Conservation (phyloP, 768 basidiomycete species). For the Coprinopsis sp. region DNA sequence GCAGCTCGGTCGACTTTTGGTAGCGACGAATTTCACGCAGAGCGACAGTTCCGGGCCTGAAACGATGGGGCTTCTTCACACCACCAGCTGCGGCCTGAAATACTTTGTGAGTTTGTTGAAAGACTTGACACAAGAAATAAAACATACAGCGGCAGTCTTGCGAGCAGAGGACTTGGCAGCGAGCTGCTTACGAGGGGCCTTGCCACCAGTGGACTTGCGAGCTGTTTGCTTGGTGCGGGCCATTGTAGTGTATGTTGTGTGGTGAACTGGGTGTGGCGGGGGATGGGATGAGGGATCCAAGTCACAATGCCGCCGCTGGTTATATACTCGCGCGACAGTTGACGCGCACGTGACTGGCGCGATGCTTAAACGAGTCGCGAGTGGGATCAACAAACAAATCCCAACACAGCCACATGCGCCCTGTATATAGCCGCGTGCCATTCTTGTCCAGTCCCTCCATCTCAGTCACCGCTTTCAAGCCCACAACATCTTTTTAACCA, state of each 20-base stretch:
- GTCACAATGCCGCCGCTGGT: constrained; percentile 10
- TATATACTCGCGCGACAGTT: constrained; percentile 30
- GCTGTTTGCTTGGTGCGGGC: constrained; percentile 85
- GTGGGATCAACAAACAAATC: constrained; percentile 43
- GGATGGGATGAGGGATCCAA: constrained; percentile 11
- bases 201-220: constrained; percentile 84
- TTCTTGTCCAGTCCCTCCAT: constrained; percentile 8
- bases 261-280: constrained; percentile 14
- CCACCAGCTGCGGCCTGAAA: constrained; percentile 73
- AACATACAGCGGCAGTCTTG: constrained; percentile 50
- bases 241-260: constrained; percentile 65
- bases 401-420: constrained; percentile 44
- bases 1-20: constrained; percentile 17
- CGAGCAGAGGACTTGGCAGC: constrained; percentile 59
- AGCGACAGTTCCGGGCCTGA: constrained; percentile 46
- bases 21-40: constrained; percentile 20
- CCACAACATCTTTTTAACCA: constrained; percentile 22
- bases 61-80: constrained; percentile 95
- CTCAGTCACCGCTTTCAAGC: constrained; percentile 11
- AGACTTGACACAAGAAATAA: constrained; percentile 33
- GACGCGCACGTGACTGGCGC: constrained; percentile 39
- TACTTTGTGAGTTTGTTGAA: constrained; percentile 26
- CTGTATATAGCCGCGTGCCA: constrained; percentile 32
- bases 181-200: constrained; percentile 82
- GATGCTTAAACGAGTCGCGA: constrained; percentile 12